Evolutionary conservation across 2,329 filamentous ascomycete species (phyloP), one percentile per base, ranked within the genome.

Genomic region (Colletotrichum limetticola): DNA sequence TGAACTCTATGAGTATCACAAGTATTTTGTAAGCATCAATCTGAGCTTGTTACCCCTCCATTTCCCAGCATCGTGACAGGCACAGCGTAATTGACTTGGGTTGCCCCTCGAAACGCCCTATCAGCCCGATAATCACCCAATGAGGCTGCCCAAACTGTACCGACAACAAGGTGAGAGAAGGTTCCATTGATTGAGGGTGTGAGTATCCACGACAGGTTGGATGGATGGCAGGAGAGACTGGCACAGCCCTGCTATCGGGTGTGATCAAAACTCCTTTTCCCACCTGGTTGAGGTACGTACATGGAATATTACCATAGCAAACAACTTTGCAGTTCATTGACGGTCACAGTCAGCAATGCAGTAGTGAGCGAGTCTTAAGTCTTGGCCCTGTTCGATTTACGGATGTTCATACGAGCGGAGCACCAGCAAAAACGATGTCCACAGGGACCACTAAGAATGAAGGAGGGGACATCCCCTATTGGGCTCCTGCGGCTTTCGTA

Each of bases 301-400:
- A n/a, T 42, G 11, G 14, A 55, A 14, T 55, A 2, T n/a, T 28
- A 7, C 22, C 52, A 55, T 14, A 26, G 52, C 24, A 55, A 16
- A 24, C 22, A 24, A 26, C 26, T 24, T 24, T 55, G 14, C 52
- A 55, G 6, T 26, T 55, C n/a, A 22, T n/a, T 19, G 46, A 49
- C 49, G 11, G 42, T 55, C 52, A 49, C 49, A n/a, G 42, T 55
- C 52, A 55, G 52, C 58, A 37, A 58, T 42, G 37, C 37, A 42
- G 37, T 3, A 8, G 7, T 7, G 16, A 12, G 11, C 11, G 32
- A 35, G 32, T 35, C 32, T 35, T 19, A 3, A 57, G 56, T 46
- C 63, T 58, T 49, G 59, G 68, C 68, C 26, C 46, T 60, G 56
- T 37, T 61, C 63, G 68, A 71, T 67, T 67, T 71, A 71, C 68